phyloP scores from a whole-genome alignment of 345 rosid genomes.

The Citrus hindsii region DNA sequence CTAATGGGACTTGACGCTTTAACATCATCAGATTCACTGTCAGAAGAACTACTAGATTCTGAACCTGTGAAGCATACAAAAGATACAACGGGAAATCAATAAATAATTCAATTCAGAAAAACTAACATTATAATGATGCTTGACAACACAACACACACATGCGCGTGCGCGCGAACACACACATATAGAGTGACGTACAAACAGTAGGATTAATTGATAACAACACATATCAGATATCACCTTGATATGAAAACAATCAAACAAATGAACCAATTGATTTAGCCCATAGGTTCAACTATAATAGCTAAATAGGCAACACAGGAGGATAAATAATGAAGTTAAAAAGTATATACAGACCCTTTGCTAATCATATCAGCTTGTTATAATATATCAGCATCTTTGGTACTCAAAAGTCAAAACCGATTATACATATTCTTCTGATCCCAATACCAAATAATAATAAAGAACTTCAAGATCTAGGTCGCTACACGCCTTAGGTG shows the following conservation, averaged over 20 bases:
- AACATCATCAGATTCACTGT: conserved; percentile 47
- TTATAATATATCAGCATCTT: background rate
- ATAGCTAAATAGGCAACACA: background rate
- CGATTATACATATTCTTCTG: background rate
- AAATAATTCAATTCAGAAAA: background rate
- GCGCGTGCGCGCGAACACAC: rapidly evolving
- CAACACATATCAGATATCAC: background rate
- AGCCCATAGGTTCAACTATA: background rate
- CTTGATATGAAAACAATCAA: background rate
- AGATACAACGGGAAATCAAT: background rate
- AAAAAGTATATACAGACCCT: background rate
- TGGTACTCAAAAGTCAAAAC: background rate
- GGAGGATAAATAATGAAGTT: background rate
- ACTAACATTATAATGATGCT: background rate
- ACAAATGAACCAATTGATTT: background rate
- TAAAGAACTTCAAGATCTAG: background rate
- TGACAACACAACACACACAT: too few relatives aligned
- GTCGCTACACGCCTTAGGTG: background rate
- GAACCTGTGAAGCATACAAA: conserved; percentile 41
- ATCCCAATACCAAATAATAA: background rate
- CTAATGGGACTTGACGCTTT: conserved; percentile 37
- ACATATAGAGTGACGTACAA: background rate
- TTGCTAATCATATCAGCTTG: background rate
- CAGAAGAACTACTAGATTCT: conserved; percentile 54
- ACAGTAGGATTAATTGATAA: background rate